These are phyloP conservation scores for Mycena pura DNA, from an alignment of 768 basidiomycete genomes.

Conservation along the genomic window DNA sequence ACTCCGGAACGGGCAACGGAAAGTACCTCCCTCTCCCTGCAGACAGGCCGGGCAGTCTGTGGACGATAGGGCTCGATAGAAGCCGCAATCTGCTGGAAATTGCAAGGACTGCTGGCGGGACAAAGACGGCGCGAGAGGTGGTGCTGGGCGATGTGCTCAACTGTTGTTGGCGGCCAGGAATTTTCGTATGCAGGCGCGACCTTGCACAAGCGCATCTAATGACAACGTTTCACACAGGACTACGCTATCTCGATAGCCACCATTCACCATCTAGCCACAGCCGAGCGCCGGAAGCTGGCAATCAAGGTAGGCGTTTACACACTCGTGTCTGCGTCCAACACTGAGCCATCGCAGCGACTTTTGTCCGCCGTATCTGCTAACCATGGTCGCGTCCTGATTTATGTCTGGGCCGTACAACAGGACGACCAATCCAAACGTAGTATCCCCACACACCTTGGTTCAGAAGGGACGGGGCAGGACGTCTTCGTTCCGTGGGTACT, in stretches of 20 bases:
- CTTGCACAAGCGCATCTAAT: not conserved
- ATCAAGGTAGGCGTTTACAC: slow-evolving; percentile 65
- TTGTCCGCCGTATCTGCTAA: slow-evolving; percentile 66
- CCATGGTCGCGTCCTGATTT: slow-evolving; percentile 85
- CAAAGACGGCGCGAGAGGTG: slow-evolving; percentile 63
- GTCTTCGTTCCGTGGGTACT: slow-evolving; percentile 92
- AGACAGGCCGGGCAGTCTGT: slow-evolving; percentile 63
- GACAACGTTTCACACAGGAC: slow-evolving; percentile 3
- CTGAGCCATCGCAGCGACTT: slow-evolving; percentile 52
- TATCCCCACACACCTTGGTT: slow-evolving; percentile 49
- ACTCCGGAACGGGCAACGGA: slow-evolving; percentile 96
- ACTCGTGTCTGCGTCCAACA: not conserved
- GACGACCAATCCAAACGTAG: slow-evolving; percentile 81
- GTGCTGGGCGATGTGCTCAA: slow-evolving; percentile 82
- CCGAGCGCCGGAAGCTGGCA: slow-evolving; percentile 70
- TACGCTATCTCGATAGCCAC: slow-evolving; percentile 89
- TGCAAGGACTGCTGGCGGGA: slow-evolving; percentile 68
- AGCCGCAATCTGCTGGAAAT: slow-evolving; percentile 80
- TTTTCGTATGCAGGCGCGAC: slow-evolving; percentile 62
- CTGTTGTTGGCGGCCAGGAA: slow-evolving; percentile 73
- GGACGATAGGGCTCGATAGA: slow-evolving; percentile 87
- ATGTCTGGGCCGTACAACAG: slow-evolving; percentile 98
- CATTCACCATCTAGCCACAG: slow-evolving; percentile 92
- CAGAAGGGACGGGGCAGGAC: slow-evolving; percentile 62
- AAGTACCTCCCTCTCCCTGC: slow-evolving; percentile 88